Conservation (phyloP, 352 stramenopile genomes). For the Phytophthora agathidicida region DNA sequence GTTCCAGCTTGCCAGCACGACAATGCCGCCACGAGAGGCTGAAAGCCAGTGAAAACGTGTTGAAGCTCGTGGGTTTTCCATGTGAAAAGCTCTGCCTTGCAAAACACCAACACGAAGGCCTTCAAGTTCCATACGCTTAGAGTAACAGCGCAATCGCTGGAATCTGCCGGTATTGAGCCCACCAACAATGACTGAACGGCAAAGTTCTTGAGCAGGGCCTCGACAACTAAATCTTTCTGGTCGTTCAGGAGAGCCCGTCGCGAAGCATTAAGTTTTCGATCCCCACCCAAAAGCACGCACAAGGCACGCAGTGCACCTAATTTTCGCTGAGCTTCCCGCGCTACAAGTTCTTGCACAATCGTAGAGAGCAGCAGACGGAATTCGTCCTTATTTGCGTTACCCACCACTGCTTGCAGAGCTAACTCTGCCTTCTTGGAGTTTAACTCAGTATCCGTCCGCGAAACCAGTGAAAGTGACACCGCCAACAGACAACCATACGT, state of each 20-base stretch:
- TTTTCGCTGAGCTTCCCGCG: slow-evolving; percentile 45
- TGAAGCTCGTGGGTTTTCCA: slow-evolving; percentile 79
- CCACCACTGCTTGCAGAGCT: slow-evolving; percentile 51
- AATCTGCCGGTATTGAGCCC: not conserved
- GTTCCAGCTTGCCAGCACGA: slow-evolving; percentile 31
- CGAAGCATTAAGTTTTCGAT: slow-evolving; percentile 61
- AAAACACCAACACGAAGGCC: slow-evolving; percentile 71
- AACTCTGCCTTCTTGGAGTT: slow-evolving; percentile 17
- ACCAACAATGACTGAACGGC: slow-evolving; percentile 34
- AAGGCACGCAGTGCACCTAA: slow-evolving; percentile 59
- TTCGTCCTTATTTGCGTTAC: slow-evolving; percentile 74
- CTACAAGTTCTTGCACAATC: slow-evolving; percentile 56
- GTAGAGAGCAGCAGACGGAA: slow-evolving; percentile 69
- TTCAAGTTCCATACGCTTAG: slow-evolving; percentile 62
- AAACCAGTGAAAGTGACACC: slow-evolving; percentile 40
- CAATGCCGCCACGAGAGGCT: slow-evolving; percentile 49
- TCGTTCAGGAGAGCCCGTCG: slow-evolving; percentile 59
- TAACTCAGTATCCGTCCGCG: not conserved
- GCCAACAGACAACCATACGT: slow-evolving; percentile 73
- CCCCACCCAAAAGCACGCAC: slow-evolving; percentile 57
- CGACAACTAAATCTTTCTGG: slow-evolving; percentile 57
- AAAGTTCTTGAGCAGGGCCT: slow-evolving; percentile 55
- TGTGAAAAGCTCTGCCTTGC: slow-evolving; percentile 79
- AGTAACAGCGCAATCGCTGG: not conserved
- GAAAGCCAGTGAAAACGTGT: slow-evolving; percentile 71